Base-by-base conservation (phyloP, 306 rosid genomes). In the Acacia crassicarpa region DNA sequence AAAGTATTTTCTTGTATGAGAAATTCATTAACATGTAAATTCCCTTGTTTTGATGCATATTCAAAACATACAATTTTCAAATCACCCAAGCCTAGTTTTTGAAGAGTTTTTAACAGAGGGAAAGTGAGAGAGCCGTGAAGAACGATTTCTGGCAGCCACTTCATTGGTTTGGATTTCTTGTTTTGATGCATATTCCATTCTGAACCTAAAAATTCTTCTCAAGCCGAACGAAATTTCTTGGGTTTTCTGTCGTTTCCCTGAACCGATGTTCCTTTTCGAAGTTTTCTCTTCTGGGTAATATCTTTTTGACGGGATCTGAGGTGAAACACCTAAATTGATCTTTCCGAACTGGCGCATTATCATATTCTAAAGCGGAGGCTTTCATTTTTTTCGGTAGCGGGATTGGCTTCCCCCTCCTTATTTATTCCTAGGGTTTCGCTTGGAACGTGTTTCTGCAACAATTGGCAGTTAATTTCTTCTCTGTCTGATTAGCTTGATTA, bases 381-480 rank as follows among this genome's bases (percentile, higher is more conserved):
- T 44, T 72, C 49, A 44, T 43, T 56, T 54, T 72, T 41, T 65
- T 11, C 27, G 48, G n/a, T 33, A 35, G 16, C 2, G 23, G 22
- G 81, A 78, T 78, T 68, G 66, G 41, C 32, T 67, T 45, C 54
- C 19, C 8, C 7, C 33, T 44, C 15, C 41, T 67, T 12, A 27
- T 81, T 59, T 30, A 13, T 30, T 25, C 66, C 45, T 85, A 80
- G 85, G 88, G 88, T 88, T 88, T 74, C 35, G 1, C 12, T 76
- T 45, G 67, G 75, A 30, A 65, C 35, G 78, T 83, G 45, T 70
- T 69, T 45, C 65, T 62, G 65, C 23, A 56, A 6, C 63, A 75
- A 72, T 75, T 84, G 80, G 43, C 65, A 8, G 11, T 75, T 66
- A 65, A 48, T 4, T 79, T 67, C 17, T 82, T 45, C 59, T 72